These are phyloP conservation scores for Paracorniculantispora psalliotae DNA, from an alignment of 2,329 filamentous ascomycete species.

Conservation along the genomic window DNA sequence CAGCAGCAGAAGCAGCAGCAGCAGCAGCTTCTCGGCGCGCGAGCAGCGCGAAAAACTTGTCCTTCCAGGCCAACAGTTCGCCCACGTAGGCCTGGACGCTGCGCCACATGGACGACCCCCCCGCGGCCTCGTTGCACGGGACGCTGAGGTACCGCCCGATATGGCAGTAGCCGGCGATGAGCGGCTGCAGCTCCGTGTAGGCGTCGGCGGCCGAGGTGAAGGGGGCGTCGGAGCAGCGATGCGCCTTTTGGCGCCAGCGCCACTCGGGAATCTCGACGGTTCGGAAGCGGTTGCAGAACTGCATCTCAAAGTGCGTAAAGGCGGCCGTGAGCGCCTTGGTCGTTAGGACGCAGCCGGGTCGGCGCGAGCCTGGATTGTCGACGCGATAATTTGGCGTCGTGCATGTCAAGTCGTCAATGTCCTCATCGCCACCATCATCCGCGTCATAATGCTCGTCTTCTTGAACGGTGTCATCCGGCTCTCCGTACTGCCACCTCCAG, in stretches of 20 bases:
- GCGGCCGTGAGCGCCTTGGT: slow-evolving; percentile 4
- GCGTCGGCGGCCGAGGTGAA: slow-evolving; percentile 8
- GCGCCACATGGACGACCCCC: neutral
- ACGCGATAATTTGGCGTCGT: neutral
- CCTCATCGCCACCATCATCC: neutral
- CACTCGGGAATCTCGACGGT: neutral
- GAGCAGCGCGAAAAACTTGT: neutral
- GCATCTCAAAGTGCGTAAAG: slow-evolving; percentile 9
- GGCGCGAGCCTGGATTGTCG: neutral
- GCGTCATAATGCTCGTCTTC: neutral
- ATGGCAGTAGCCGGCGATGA: neutral
- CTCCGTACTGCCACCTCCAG: slow-evolving; percentile 9
- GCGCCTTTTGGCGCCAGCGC: neutral
- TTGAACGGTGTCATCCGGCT: neutral
- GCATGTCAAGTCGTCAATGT: neutral
- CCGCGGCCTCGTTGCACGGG: neutral
- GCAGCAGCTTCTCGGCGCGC: neutral
- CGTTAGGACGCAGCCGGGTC: slow-evolving; percentile 1
- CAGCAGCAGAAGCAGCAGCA: too few relatives aligned
- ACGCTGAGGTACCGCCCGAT: neutral
- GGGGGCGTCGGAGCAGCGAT: neutral
- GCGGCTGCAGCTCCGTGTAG: slow-evolving; percentile 12
- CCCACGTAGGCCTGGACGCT: neutral
- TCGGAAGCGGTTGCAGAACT: slow-evolving; percentile 5
- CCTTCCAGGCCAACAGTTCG: neutral